Base-by-base conservation (phyloP, 495 filamentous ascomycete genomes). In the Hyaloscypha finlandica region DNA sequence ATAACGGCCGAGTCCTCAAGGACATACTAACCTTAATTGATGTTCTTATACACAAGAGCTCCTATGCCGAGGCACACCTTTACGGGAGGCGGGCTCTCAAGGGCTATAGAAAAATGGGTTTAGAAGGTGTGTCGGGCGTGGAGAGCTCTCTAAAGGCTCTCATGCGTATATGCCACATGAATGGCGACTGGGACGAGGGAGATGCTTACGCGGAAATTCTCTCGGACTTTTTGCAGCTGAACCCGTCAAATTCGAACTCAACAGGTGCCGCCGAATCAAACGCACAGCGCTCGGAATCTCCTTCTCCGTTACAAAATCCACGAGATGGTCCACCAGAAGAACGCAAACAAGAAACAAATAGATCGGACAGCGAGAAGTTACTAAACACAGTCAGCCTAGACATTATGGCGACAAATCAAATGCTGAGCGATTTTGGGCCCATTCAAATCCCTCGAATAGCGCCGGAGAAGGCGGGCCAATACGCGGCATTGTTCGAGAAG, bases 401-500 rank as follows among this genome's bases (percentile, higher is more conserved):
- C 2, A 2, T 25, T 25, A 25, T 2, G 25, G 25, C 25, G 25
- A 25, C 25, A 25, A 25, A 25, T 25, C 25, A 25, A 25, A 25
- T 1, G 25, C 25, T 2, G 25, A 85, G 89, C 12, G 89, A 89
- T 14, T 80, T 81, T 54, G 83, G 79, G 5, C 90, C 92, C 0
- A 92, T 97, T 69, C 86, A 93, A 68, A 95, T 99, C 67, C 95
- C 95, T 66, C 90, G 92, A n/a, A 79, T 99, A 72, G 92, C 90
- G 8, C 89, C 93, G 16, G 93, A 96, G 37, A 96, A 97, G 79
- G 91, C 92, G 25, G 82, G 85, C 64, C 94, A 96, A 70, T 99
- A 97, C 80, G 83, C 89, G 6, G 82, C 83, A 25, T 75, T 98
- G 32, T 97, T 97, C 75, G 93, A 97, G 74, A 89, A 92, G 71